Evolutionary conservation across 1,284 basidiomycete species (phyloP), one percentile per base, ranked within the genome.

Genomic region (Ceratorhiza oryzae-sativae): DNA sequence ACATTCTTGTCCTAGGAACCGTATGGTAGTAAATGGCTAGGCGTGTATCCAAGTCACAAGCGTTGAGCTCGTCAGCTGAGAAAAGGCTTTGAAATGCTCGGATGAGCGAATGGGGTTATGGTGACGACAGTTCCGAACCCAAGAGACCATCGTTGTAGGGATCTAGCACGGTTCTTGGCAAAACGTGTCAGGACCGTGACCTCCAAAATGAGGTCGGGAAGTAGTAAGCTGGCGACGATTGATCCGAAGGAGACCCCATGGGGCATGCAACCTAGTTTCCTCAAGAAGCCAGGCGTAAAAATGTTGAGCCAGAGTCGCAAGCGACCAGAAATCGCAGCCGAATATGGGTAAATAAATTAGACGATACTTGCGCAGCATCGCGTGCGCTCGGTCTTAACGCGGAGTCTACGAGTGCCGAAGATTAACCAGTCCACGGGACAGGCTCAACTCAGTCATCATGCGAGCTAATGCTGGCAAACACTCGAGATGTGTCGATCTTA

Each of bases 171-270:
- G 9, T 45, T 45, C 42, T 45, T 10, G 15, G 42, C 42, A 18
- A 45, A 18, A 45, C 6, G 42, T 45, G 18, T 45, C 42, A 45
- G 18, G 42, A 13, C 8, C 15, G 42, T 12, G 42, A 45, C 42
- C 42, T 45, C 4, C 42, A 3, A 45, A 45, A 18, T 45, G 42
- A 45, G 42, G 18, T 8, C 42, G 15, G 15, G 4, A 45, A 6
- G 36, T 6, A 13, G 6, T 13, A 39, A 39, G 36, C 36, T 39
- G 13, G 42, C 42, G 18, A 45, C 42, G n/a, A 8, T 18, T 45
- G 42, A 39, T 56, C 55, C 55, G 34, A 4, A 10, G 32, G 55
- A n/a, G 39, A 23, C 55, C 34, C 55, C 34, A 56, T 56, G 55
- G 55, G n/a, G 55, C 25, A 34, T 36, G 1, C 3, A 13, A 39